Evolutionary conservation across 805 yeast genomes (phyloP), one percentile per base, ranked within the genome.

Genomic region (Saturnispora zaruensis): DNA sequence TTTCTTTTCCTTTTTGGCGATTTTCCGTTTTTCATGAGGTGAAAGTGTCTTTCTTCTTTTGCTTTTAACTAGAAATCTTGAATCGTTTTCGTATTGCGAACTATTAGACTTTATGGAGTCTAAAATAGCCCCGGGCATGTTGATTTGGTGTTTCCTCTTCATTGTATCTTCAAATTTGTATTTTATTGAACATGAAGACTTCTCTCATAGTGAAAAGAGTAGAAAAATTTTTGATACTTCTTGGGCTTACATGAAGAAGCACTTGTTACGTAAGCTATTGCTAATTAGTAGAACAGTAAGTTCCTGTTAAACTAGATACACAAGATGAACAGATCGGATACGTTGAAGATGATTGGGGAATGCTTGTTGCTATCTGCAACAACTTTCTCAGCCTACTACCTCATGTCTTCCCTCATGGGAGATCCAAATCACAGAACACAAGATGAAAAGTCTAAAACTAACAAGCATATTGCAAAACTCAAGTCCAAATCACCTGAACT

Each of bases 291-390:
- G 7, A 36, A 9, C 40, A 4, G 21, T 23, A 18, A 18, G 7
- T 21, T 36, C 18, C 21, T n/a, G 23, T 36, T 36, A 36, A 18
- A 16, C 13, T 36, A 18, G 5, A 23, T 16, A 43, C 13, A n/a
- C 26, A 47, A 33, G 44, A 78, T 88, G 44, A 72, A 78, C 38
- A 84, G 84, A 63, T 82, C 75, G 49, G 79, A 84, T 44, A 98
- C 96, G 1, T 75, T 83, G 53, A 75, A 76, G 41, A 79, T 85
- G 18, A 74, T 91, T 40, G 76, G 78, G 59, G 87, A 90, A 61
- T 79, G 90, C 59, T 88, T 91, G 96, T 60, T 66, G 45, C 57
- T 67, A 36, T 54, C 67, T 11, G 70, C 82, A 4, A 81, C 82
- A 1, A 77, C 81, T 26, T 68, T 78, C 44, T 76, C 81, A 3